These are phyloP conservation scores for Aspergillus nanangensis DNA, from an alignment of 495 filamentous ascomycete species.

Conservation along the genomic window DNA sequence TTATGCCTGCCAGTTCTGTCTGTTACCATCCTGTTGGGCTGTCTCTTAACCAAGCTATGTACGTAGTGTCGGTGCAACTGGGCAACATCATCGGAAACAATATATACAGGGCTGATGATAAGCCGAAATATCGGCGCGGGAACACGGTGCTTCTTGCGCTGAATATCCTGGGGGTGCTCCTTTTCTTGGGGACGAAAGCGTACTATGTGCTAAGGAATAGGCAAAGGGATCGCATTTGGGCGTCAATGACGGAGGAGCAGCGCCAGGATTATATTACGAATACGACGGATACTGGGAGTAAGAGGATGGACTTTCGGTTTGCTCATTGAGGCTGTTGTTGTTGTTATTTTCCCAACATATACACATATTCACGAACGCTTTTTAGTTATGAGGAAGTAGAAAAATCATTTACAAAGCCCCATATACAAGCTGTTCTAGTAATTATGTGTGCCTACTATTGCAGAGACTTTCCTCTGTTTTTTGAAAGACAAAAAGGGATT, in stretches of 20 bases:
- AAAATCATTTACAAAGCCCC: too few relatives aligned
- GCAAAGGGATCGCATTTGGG: constrained; percentile 24
- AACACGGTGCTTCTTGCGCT: constrained; percentile 46
- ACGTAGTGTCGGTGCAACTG: constrained; percentile 40
- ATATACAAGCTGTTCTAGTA: too few relatives aligned
- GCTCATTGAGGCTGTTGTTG: constrained; percentile 12
- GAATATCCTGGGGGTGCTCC: constrained; percentile 31
- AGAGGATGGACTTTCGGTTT: constrained; percentile 32
- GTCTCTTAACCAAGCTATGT: too few relatives aligned
- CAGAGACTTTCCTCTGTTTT: too few relatives aligned
- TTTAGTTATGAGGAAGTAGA: too few relatives aligned
- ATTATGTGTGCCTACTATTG: too few relatives aligned
- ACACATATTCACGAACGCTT: too few relatives aligned
- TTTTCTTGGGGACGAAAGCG: constrained; percentile 26
- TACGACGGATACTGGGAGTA: constrained; percentile 29
- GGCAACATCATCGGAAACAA: constrained; percentile 48
- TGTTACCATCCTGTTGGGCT: too few relatives aligned
- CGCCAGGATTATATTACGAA: constrained; percentile 20
- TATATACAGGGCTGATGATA: constrained; percentile 53
- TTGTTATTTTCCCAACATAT: too few relatives aligned
- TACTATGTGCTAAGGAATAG: constrained; percentile 34
- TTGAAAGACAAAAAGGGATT: too few relatives aligned
- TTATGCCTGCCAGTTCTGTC: neutral
- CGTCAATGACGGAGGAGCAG: constrained; percentile 28
- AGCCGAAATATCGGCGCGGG: constrained; percentile 45